These are phyloP conservation scores for Closterium sp. DNA, from an alignment of 139 green algal species.

Conservation along the genomic window DNA sequence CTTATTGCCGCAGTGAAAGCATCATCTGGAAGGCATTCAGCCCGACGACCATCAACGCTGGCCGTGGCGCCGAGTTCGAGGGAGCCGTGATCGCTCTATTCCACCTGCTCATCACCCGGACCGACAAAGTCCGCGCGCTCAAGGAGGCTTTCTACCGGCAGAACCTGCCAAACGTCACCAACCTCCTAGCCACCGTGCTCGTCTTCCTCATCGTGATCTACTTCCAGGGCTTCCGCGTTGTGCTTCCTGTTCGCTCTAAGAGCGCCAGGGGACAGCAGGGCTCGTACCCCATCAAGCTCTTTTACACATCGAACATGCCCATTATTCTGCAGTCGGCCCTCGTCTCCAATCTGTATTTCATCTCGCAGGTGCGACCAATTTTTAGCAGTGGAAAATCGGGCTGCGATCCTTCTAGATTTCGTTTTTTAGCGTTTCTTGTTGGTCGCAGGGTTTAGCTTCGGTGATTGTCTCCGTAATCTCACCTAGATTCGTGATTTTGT, in stretches of 20 bases:
- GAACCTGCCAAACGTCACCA: constrained; percentile 96
- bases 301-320: constrained; percentile 99
- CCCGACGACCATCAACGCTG: constrained; percentile 77
- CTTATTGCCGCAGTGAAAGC: constrained; percentile 64
- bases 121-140: constrained; percentile 88
- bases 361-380: constrained; percentile 65
- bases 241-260: constrained; percentile 96
- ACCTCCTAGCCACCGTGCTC: constrained; percentile 91
- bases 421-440: not conserved
- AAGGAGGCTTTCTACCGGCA: constrained; percentile 98
- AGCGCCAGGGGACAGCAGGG: constrained; percentile 75
- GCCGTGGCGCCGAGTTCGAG: constrained; percentile 94
- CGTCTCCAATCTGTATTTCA: constrained; percentile 99
- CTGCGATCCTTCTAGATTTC: not conserved
- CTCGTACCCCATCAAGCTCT: constrained; percentile 99
- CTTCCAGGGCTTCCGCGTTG: constrained; percentile 98
- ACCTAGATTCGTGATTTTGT: not conserved
- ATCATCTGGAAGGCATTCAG: constrained; percentile 99
- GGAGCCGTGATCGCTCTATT: constrained; percentile 96
- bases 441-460: not conserved
- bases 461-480: not conserved
- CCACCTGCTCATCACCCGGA: constrained; percentile 90
- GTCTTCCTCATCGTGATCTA: constrained; percentile 99
- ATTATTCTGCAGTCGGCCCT: constrained; percentile 99
- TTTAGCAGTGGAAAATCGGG: not conserved